Evolutionary conservation across 176 grass and related monocot species (phyloP), one percentile per base, ranked within the genome.

Genomic region (Poa annua): DNA sequence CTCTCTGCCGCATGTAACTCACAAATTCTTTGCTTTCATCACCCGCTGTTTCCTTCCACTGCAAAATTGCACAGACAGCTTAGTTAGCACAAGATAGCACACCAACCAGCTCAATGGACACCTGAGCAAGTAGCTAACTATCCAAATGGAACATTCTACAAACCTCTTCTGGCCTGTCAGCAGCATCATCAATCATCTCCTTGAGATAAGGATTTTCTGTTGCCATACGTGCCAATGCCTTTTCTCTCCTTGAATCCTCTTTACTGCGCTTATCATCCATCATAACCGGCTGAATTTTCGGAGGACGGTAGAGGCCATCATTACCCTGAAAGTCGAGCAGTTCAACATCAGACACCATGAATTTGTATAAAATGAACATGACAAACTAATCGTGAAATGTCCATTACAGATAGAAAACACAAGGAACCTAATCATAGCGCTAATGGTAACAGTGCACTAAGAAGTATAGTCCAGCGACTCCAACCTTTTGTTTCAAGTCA

Each of bases 121-220:
- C 20, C 33, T 79, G 71, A 83, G 10, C n/a, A 50, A 51, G 12
- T 34, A 47, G 22, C 52, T 54, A 51, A 50, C 39, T 17, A 24
- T 81, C 24, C 64, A 45, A 85, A 38, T 16, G 12, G 11, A 76
- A 79, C 20, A 71, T 65, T 52, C 35, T n/a, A 82, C 67, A 80
- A 78, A 99, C 97, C 97, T 99, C 93, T 83, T 96, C 91, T 24
- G 97, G 89, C 60, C 93, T 90, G 71, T 92, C 86, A 71, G 92
- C 91, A 79, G 81, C 61, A 33, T 63, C 87, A 75, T 94, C 89
- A 45, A 92, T 94, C 1, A 90, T 77, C 49, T 92, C 91, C 80
- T 94, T 94, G 68, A 94, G 24, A 47, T 85, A 96, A 77, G 89
- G 79, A 88, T 85, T 96, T 60, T 90, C 85, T 80, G 75, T 92